Evolutionary conservation across 2,329 filamentous ascomycete species (phyloP).

Genomic region (Aspergillus proliferans): DNA sequence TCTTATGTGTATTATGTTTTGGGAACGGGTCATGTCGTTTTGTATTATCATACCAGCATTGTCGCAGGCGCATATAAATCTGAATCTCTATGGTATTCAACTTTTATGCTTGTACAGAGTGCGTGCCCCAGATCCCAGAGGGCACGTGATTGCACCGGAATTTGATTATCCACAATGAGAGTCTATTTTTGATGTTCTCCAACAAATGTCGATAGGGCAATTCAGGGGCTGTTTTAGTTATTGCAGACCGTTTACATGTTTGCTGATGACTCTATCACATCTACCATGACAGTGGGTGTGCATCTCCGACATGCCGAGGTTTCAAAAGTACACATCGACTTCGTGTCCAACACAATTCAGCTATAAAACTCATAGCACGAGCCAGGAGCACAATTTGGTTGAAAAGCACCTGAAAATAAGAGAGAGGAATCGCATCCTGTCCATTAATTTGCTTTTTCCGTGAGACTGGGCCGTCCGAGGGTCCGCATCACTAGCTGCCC

Average conservation of each 20-base stretch:
- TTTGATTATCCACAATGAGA: too few relatives aligned
- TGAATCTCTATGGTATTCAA: not conserved
- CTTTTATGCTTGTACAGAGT: not conserved
- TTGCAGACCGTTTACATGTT: too few relatives aligned
- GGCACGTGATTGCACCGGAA: not conserved
- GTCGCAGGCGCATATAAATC: slow-evolving; percentile 25
- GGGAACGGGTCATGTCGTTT: slow-evolving; percentile 10
- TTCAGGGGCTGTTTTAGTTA: too few relatives aligned
- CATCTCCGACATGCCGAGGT: not conserved
- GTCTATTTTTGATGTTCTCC: too few relatives aligned
- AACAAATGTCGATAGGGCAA: too few relatives aligned
- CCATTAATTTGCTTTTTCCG: not conserved
- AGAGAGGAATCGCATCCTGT: not conserved
- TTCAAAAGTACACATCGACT: not conserved
- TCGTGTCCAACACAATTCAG: not conserved
- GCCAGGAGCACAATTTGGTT: not conserved
- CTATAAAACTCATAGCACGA: not conserved
- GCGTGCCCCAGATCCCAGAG: not conserved
- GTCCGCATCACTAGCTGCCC: too few relatives aligned
- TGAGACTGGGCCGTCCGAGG: not conserved
- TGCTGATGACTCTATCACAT: too few relatives aligned
- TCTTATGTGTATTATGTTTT: slow-evolving; percentile 17
- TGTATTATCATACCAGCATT: slow-evolving; percentile 23
- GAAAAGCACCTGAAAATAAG: not conserved
- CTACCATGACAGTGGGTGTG: not conserved